A percentile compares a stretch with the other conserved stretches of the same genome.
Conservation (phyloP, 2,329 filamentous ascomycete genomes). For the Tolypocladium album region DNA sequence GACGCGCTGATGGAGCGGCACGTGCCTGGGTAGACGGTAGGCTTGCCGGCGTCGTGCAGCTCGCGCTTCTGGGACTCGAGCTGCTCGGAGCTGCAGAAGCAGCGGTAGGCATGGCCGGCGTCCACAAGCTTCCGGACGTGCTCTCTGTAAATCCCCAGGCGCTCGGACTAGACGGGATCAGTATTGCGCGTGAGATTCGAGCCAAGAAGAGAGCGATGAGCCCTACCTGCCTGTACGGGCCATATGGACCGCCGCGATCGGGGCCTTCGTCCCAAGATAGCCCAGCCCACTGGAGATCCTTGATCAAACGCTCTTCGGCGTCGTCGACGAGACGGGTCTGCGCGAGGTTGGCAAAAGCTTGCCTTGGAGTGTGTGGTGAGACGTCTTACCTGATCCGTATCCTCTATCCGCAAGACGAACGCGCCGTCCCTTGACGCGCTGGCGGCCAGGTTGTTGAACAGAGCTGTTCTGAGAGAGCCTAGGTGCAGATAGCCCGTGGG, state of each 20-base stretch:
- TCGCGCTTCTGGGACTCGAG: conserved; percentile 56
- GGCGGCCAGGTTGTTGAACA: conserved; percentile 94
- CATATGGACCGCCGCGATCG: conserved; percentile 66
- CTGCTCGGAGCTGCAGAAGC: conserved; percentile 73
- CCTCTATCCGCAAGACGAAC: conserved; percentile 85
- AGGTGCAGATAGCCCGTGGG: conserved; percentile 91
- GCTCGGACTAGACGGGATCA: conserved; percentile 54
- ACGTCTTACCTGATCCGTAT: conserved; percentile 72
- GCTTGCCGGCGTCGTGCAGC: conserved; percentile 40
- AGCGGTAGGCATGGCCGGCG: conserved; percentile 73
- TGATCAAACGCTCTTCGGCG: conserved; percentile 66
- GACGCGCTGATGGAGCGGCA: conserved; percentile 57
- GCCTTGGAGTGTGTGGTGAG: neutral
- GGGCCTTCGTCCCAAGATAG: conserved; percentile 93
- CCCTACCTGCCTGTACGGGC: conserved; percentile 73
- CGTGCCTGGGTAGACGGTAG: conserved; percentile 45
- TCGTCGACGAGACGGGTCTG: conserved; percentile 72
- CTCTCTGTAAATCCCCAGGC: conserved; percentile 59
- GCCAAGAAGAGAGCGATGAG: neutral
- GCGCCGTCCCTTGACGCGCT: conserved; percentile 70
- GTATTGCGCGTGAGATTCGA: neutral
- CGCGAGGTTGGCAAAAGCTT: neutral
- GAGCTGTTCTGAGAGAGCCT: conserved; percentile 79
- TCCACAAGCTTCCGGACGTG: conserved; percentile 61
- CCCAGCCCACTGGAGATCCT: conserved; percentile 81